Base-by-base conservation (phyloP, 805 yeast species). In the Cyberlindnera sargentensis region DNA sequence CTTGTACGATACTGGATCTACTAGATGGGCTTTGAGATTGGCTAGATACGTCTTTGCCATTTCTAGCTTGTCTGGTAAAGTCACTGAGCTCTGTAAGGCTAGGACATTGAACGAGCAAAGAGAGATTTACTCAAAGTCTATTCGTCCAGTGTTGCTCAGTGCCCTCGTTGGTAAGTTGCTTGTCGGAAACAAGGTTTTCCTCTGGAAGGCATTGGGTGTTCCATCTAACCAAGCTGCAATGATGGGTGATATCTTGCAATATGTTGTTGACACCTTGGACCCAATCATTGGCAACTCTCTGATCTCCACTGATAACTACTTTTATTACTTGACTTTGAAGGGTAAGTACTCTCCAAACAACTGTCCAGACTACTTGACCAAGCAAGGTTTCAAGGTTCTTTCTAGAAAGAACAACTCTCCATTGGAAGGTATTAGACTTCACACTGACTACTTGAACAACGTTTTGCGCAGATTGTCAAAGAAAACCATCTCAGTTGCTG, bases 161-260 rank as follows among this genome's bases (percentile, higher is more conserved):
- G 84, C 86, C 23, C 52, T 82, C 40, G 81, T 84, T 43, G 79
- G 84, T 15, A 76, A 76, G 40, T 55, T 83, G 28, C 66, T 86
- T 40, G 74, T 86, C 35, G 89, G 89, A n/a, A 86, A 85, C 61
- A 90, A 91, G 23, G 61, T 84, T n/a, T 85, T 85, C 60, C 68
- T 86, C 45, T 85, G 95, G 95, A 84, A 83, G 60, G 95, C 95
- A 0, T 70, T 86, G 25, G 95, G 95, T n/a, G 95, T 85, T 38
- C 95, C 95, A 5, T 77, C 81, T 6, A 85, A 86, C 58, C 95
- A 85, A 66, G 89, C 93, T 5, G 68, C 77, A 28, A 75, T 86
- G 82, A 84, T 86, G 78, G 68, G 75, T 15, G 80, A 89, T 0
- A 80, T 84, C 36, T 64, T 82, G 52, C 75, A 81, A 46, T 85